Conservation (phyloP, 495 filamentous ascomycete genomes). For the Articulospora tetracladia region DNA sequence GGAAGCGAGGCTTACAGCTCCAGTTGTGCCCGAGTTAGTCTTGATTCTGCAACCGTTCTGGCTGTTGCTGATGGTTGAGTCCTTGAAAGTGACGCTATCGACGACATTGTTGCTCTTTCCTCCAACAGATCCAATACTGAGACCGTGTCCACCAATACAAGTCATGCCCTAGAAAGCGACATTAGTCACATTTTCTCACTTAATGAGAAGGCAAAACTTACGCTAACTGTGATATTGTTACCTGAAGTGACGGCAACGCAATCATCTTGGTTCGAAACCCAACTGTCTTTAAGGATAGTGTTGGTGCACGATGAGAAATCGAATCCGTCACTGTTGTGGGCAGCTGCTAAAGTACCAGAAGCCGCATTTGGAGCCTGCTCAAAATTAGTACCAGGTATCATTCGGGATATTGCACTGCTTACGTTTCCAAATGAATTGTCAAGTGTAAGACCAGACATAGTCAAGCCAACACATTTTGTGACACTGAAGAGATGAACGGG, state of each 20-base stretch:
- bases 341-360: constrained; percentile 32
- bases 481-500: constrained; percentile 39
- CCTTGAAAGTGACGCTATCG: constrained; percentile 29
- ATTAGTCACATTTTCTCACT: too few relatives aligned
- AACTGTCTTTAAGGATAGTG: constrained; percentile 26
- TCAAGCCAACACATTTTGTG: constrained; percentile 26
- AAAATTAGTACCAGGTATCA: too few relatives aligned
- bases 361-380: constrained; percentile 29
- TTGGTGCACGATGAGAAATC: constrained; percentile 34
- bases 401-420: too few relatives aligned
- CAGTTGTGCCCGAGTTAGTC: constrained; percentile 38
- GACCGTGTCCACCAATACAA: constrained; percentile 44
- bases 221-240: constrained; percentile 31
- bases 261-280: constrained; percentile 43
- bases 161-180: too few relatives aligned
- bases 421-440: constrained; percentile 40
- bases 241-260: constrained; percentile 42
- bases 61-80: constrained; percentile 30
- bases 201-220: too few relatives aligned
- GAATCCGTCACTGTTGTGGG: constrained; percentile 42
- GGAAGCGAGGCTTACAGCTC: constrained; percentile 14
- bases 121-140: constrained; percentile 45
- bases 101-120: constrained; percentile 46
- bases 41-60: constrained; percentile 44
- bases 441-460: constrained; percentile 31